Conservation (phyloP, 1,284 basidiomycete genomes). For the Schizophyllum amplum region DNA sequence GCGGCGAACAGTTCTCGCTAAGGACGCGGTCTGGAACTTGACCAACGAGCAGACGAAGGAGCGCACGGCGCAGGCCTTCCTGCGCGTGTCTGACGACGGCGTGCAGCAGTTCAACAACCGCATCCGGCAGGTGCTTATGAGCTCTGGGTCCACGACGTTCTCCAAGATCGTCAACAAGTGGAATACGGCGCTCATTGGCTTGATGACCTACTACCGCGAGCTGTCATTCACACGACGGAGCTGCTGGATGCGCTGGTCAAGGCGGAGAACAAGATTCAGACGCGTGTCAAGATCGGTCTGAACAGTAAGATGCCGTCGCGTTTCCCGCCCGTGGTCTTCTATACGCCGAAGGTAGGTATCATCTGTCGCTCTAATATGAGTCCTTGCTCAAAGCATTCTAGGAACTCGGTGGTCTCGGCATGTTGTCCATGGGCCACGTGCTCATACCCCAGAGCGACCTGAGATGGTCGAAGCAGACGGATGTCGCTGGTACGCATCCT, state of each 20-base stretch:
- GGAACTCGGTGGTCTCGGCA: conserved; percentile 95
- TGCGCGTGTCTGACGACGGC: conserved; percentile 94
- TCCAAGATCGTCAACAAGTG: conserved; percentile 99
- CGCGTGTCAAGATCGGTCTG: conserved; percentile 97
- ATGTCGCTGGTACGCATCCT: conserved; percentile 65
- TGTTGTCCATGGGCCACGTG: conserved; percentile 99
- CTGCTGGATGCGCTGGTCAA: conserved; percentile 91
- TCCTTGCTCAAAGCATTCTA: conserved; percentile 18
- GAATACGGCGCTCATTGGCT: conserved; percentile 92
- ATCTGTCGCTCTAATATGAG: conserved; percentile 1
- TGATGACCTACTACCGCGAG: conserved; percentile 99
- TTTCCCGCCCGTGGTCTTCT: conserved; percentile 97
- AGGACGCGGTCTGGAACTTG: conserved; percentile 97
- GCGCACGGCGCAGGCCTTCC: conserved; percentile 93
- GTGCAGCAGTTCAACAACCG: conserved; percentile 96
- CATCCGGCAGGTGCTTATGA: conserved; percentile 96
- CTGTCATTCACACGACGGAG: conserved; percentile 97
- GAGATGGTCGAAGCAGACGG: conserved; percentile 97
- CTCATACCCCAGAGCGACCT: conserved; percentile 97
- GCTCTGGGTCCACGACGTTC: conserved; percentile 97
- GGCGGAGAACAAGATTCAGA: conserved; percentile 98
- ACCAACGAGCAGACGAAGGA: conserved; percentile 96
- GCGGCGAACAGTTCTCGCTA: conserved; percentile 95
- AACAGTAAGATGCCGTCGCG: conserved; percentile 99
- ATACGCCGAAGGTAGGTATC: conserved; percentile 70